A percentile compares a stretch with the other conserved stretches of the same genome.
Evolutionary conservation across 306 rosid species (phyloP).

Genomic region (Citrullus mucosospermus): DNA sequence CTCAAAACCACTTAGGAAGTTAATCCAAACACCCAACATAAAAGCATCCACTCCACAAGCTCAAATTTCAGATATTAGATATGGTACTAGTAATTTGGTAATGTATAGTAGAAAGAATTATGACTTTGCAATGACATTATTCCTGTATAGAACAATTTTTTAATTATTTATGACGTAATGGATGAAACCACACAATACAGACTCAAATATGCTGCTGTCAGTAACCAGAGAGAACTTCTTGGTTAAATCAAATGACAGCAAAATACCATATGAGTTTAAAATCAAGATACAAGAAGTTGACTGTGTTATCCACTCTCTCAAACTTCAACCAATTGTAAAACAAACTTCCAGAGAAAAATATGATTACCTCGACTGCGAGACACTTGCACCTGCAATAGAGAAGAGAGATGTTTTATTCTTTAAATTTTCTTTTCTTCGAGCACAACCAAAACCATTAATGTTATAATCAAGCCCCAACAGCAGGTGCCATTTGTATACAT

Average conservation of each 20-base stretch:
- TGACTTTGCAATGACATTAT: not conserved
- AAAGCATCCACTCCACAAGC: no score
- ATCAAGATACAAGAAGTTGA: not conserved
- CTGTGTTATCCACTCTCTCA: not conserved
- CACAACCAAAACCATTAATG: not conserved
- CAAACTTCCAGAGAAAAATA: not conserved
- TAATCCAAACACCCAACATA: no score
- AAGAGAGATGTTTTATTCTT: not conserved
- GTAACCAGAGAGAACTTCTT: not conserved
- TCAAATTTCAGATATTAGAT: not conserved
- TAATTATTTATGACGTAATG: not conserved
- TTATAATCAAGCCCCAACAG: not conserved
- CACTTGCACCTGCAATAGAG: not conserved
- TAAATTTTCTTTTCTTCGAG: not conserved
- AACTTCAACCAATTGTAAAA: constrained; percentile 1
- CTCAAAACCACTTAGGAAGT: no score
- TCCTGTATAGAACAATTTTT: not conserved
- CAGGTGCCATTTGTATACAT: not conserved
- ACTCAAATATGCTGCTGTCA: not conserved
- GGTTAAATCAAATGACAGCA: not conserved
- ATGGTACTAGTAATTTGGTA: not conserved
- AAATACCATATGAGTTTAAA: not conserved
- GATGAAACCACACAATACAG: not conserved
- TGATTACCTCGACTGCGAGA: not conserved
- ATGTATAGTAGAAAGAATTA: not conserved